Evolutionary conservation across 1,284 basidiomycete genomes (phyloP).

Genomic region (Pyrrhoderma lamaoense): DNA sequence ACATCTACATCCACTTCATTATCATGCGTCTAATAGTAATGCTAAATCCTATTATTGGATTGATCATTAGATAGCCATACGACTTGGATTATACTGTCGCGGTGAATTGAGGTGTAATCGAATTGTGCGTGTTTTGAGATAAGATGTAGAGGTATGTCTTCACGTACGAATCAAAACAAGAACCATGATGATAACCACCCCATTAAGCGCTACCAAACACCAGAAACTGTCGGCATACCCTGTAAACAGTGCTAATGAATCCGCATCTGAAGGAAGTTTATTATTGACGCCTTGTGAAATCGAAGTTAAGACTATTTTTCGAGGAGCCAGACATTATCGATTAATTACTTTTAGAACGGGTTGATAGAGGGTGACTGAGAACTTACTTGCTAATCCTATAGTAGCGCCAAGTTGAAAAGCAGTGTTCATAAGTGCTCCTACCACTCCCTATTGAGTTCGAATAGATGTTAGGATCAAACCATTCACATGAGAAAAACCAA

Average conservation of each 20-base stretch:
- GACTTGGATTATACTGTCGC: too few species aligned
- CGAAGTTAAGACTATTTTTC: slow-evolving; percentile 11
- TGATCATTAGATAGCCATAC: too few species aligned
- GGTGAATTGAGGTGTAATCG: too few species aligned
- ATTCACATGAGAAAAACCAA: not conserved
- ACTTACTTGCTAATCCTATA: slow-evolving; percentile 17
- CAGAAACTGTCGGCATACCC: slow-evolving; percentile 18
- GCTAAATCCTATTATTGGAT: too few species aligned
- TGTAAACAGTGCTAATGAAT: slow-evolving; percentile 1
- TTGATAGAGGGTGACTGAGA: not conserved
- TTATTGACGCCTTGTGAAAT: slow-evolving; percentile 14
- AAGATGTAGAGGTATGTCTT: not conserved
- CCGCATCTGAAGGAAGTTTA: slow-evolving; percentile 7
- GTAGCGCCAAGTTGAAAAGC: slow-evolving; percentile 19
- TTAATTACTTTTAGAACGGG: not conserved
- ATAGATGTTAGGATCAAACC: not conserved
- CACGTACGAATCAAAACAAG: slow-evolving; percentile 13
- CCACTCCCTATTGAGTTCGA: slow-evolving; percentile 12
- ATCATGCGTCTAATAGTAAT: too few species aligned
- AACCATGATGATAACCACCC: slow-evolving; percentile 9
- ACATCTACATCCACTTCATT: too few species aligned
- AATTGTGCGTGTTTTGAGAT: not conserved
- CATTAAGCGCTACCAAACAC: slow-evolving; percentile 13
- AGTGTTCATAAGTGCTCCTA: slow-evolving; percentile 18
- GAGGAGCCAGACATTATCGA: too few species aligned